A percentile compares a stretch with the other conserved stretches of the same genome.
Evolutionary conservation across 768 basidiomycete species (phyloP).

Genomic region (Rhizopogon vesiculosus): DNA sequence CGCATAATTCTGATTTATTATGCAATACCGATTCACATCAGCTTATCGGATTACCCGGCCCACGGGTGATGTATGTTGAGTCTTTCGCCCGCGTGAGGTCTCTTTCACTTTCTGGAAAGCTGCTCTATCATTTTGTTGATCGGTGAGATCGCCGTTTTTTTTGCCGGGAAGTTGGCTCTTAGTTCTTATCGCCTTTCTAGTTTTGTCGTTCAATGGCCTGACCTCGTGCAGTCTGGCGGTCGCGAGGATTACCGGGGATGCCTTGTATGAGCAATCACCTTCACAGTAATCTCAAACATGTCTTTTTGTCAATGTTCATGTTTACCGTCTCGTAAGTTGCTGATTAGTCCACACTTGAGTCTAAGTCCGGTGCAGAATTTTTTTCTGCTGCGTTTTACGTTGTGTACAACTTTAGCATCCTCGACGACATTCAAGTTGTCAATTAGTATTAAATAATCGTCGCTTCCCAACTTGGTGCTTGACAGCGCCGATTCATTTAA

Average conservation of each 20-base stretch:
- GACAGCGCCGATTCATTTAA: background rate
- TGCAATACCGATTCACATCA: conserved; percentile 27
- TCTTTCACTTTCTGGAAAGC: conserved; percentile 79
- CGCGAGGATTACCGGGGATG: conserved; percentile 56
- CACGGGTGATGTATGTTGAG: conserved; percentile 83
- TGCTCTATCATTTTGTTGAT: conserved; percentile 81
- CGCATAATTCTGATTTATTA: background rate
- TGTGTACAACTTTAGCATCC: background rate
- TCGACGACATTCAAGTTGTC: background rate
- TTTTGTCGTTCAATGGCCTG: conserved; percentile 91
- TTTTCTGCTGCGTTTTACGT: background rate
- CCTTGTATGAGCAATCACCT: conserved; percentile 45
- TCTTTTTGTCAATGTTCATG: background rate
- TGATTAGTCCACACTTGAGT: background rate
- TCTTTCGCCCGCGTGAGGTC: conserved; percentile 85
- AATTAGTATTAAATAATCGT: background rate
- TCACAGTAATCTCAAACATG: too few species aligned
- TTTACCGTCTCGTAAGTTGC: background rate
- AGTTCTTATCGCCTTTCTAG: conserved; percentile 30
- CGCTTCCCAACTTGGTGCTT: background rate
- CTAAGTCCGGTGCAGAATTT: background rate
- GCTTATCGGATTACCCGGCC: conserved; percentile 71
- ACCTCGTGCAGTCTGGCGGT: conserved; percentile 36
- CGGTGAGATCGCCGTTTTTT: conserved; percentile 63
- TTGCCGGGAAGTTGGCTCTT: conserved; percentile 40